Evolutionary conservation across 2,329 filamentous ascomycete species (phyloP), one percentile per base, ranked within the genome.

Genomic region (Beauveria brongniartii): DNA sequence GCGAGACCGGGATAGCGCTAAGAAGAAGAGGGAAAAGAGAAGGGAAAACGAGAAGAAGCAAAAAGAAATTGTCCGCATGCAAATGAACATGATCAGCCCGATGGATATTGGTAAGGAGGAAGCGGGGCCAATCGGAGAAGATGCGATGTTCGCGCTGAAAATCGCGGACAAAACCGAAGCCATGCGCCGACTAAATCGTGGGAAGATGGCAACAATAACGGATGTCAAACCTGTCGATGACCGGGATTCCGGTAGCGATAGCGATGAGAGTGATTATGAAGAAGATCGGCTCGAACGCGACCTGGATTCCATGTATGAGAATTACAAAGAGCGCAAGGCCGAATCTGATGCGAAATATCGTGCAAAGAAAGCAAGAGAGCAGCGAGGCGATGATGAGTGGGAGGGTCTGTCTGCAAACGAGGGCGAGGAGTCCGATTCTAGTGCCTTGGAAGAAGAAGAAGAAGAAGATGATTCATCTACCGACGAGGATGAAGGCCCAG

Each of bases 61-160:
- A 67, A 94, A 90, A 67, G 94, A 97, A 65, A 91, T 97, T 63
- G 82, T 96, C n/a, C 87, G 94, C 40, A 89, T 99, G 88, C 94
- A 99, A 74, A 86, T 99, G 78, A 88, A 97, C 76, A 99, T 99
- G 94, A 88, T 88, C 2, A 90, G 92, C 0, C 94, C 94, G 8
- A 94, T 91, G 80, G 94, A 99, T 65, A 96, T 99, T 64, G 94
- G 94, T 69, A 84, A 96, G 77, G 94, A 96, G 71, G 91, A 94
- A 74, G 77, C 83, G 26, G 91, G 91, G 0, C 89, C 90, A 0
- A 79, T 84, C 55, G 92, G 91, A 26, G 87, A 91, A 47, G 90
- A 91, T 51, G 80, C 90, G 30, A 94, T 96, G 79, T 99, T 99
- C 72, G 85, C 85, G 3, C 81, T 97, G 52, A 96, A 92, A 73